Percentiles rank a stretch among this genome's conserved stretches.
These are phyloP conservation scores for Lobulomyces angularis DNA, from an alignment of 192 early-diverging fungal genomes.

Conservation along the genomic window DNA sequence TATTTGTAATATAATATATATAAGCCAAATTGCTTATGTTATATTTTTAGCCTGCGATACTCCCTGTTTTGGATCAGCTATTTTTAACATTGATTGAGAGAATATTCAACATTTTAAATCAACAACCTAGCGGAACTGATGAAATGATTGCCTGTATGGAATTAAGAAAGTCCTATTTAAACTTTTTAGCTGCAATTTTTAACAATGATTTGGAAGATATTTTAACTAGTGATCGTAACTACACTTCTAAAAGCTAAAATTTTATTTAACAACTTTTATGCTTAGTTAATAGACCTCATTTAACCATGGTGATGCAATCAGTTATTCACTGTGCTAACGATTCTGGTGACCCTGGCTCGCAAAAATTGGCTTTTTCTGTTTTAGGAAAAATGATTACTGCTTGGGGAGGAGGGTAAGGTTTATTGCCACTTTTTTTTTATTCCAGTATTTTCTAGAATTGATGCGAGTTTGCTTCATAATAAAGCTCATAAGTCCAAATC, in stretches of 20 bases:
- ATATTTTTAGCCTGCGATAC: conserved; percentile 36
- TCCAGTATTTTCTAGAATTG: too few relatives aligned
- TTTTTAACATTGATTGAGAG: conserved; percentile 67
- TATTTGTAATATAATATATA: conserved; percentile 23
- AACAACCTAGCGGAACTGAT: conserved; percentile 74
- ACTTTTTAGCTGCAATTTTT: conserved; percentile 66
- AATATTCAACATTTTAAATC: conserved; percentile 74
- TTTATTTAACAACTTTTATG: conserved; percentile 7
- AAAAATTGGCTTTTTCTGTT: conserved; percentile 58
- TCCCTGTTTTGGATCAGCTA: conserved; percentile 59
- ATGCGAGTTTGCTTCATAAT: too few relatives aligned
- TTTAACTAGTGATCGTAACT: conserved; percentile 58
- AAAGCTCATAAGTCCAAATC: too few relatives aligned
- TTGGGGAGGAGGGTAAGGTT: conserved; percentile 50
- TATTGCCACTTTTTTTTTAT: too few relatives aligned
- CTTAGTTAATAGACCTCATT: conserved; percentile 45
- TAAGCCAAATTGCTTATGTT: conserved; percentile 6
- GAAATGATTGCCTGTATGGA: conserved; percentile 64
- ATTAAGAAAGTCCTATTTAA: conserved; percentile 70
- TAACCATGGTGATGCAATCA: conserved; percentile 53
- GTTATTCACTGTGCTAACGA: conserved; percentile 54
- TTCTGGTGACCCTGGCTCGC: conserved; percentile 39
- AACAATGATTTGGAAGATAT: conserved; percentile 66
- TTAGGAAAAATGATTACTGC: conserved; percentile 51
- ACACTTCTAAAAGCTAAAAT: conserved; percentile 16